Percentiles rank a stretch among this genome's conserved stretches.
phyloP scores from a whole-genome alignment of 2,329 filamentous ascomycete genomes.

The Stylonectria norvegica region DNA sequence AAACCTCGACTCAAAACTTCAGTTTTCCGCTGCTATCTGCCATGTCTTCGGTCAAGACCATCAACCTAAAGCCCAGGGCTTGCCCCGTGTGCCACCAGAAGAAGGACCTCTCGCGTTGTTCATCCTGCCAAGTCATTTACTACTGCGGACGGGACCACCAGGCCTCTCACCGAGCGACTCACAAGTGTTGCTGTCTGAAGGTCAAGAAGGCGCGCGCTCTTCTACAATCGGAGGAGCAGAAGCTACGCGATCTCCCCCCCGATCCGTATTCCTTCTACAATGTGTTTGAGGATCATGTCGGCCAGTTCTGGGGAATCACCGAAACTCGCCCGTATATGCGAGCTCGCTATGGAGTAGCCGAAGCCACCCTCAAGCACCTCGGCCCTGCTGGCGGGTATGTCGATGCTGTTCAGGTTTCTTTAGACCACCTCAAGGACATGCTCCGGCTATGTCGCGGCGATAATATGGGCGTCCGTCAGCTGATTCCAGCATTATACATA shows the following conservation, averaged over 20 bases:
- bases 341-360: conserved; percentile 27
- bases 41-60: too few relatives aligned
- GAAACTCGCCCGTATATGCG: conserved; percentile 46
- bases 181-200: conserved; percentile 39
- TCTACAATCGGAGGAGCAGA: conserved; percentile 35
- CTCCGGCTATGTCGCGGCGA: conserved; percentile 43
- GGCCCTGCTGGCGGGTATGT: conserved; percentile 28
- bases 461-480: conserved; percentile 40
- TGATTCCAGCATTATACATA: conserved; percentile 41
- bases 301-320: conserved; percentile 41
- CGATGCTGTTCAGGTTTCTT: conserved; percentile 29
- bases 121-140: conserved; percentile 38
- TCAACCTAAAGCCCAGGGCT: conserved; percentile 4
- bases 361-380: conserved; percentile 28
- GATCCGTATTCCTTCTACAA: conserved; percentile 29
- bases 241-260: conserved; percentile 30
- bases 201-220: conserved; percentile 31
- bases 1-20: too few relatives aligned
- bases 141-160: conserved; percentile 49
- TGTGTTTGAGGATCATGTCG: conserved; percentile 37
- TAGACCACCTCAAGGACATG: conserved; percentile 43
- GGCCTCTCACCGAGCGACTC: conserved; percentile 30
- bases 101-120: conserved; percentile 32
- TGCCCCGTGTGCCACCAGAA: conserved; percentile 17
- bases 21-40: too few relatives aligned